Conservation (phyloP, 768 basidiomycete species). For the Pulveroboletus sp. region DNA sequence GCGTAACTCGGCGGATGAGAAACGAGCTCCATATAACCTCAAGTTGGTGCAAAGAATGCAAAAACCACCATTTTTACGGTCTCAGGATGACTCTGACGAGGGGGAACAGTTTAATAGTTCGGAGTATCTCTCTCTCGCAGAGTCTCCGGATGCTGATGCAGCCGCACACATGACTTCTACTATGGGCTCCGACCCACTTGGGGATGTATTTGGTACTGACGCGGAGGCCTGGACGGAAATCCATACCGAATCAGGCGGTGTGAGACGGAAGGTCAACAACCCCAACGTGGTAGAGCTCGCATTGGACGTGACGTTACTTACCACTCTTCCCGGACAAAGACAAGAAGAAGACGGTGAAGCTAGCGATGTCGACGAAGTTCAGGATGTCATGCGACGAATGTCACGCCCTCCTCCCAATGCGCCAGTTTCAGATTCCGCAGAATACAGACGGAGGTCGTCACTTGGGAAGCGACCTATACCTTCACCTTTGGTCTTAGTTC, state of each 20-base stretch:
- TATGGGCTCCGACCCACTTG: conserved; percentile 45
- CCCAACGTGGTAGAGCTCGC: conserved; percentile 51
- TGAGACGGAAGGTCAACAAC: conserved; percentile 22
- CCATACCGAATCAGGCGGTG: conserved; percentile 32
- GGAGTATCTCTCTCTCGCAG: conserved; percentile 29
- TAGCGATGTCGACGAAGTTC: conserved; percentile 30
- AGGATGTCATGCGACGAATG: conserved; percentile 39
- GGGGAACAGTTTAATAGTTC: conserved; percentile 25
- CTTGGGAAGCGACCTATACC: conserved; percentile 44
- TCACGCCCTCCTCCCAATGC: conserved; percentile 31
- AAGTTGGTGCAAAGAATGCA: conserved; percentile 48
- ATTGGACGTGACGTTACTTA: conserved; percentile 40
- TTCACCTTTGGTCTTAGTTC: conserved; percentile 51
- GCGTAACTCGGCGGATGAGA: conserved; percentile 23
- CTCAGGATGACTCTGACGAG: conserved; percentile 21
- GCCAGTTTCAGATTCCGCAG: conserved; percentile 40
- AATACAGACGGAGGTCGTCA: conserved; percentile 34
- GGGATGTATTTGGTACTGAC: conserved; percentile 63
- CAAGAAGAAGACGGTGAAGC: conserved; percentile 30
- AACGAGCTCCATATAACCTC: conserved; percentile 43
- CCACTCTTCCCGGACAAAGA: conserved; percentile 23
- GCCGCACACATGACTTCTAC: conserved; percentile 37
- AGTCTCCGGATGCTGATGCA: conserved; percentile 25
- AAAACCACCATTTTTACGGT: conserved; percentile 32
- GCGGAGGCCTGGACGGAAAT: conserved; percentile 59